Percentiles rank a stretch among this genome's conserved stretches.
Conservation (phyloP, 2,329 filamentous ascomycete genomes). For the Pseudofabraea citricarpa region DNA sequence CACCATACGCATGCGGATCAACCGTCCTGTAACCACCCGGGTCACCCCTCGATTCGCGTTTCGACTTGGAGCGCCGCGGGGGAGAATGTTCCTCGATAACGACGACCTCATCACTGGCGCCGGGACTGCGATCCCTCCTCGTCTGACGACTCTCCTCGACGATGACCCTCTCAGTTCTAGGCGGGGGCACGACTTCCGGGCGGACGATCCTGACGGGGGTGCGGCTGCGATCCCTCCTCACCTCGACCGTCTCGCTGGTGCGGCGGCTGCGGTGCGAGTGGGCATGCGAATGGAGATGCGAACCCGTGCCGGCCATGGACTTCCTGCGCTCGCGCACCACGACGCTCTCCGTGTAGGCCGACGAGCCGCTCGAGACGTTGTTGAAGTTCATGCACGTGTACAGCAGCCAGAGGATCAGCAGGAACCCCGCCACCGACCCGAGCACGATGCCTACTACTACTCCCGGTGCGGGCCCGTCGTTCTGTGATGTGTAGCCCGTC, state of each 20-base stretch:
- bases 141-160: constrained; percentile 23
- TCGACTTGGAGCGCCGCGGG: constrained; percentile 24
- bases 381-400: constrained; percentile 28
- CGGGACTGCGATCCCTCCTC: constrained; percentile 13
- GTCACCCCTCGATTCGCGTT: constrained; percentile 13
- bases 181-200: constrained; percentile 11
- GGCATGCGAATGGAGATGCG: no score
- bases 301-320: no score
- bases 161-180: constrained; percentile 22
- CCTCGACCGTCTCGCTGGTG: constrained; percentile 20
- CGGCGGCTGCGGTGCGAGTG: constrained; percentile 8
- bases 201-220: neutral
- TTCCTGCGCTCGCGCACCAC: constrained; percentile 15
- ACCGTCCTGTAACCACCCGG: constrained; percentile 27
- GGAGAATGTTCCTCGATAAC: constrained; percentile 30
- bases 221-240: constrained; percentile 7
- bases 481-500: constrained; percentile 51
- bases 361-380: neutral
- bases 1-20: constrained; percentile 25
- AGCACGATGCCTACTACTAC: constrained; percentile 56
- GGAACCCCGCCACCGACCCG: constrained; percentile 46
- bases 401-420: constrained; percentile 47
- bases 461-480: constrained; percentile 47
- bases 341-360: constrained; percentile 16
- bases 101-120: constrained; percentile 26